phyloP scores from a whole-genome alignment of 225 moss, liverwort and hornwort species.

The Physcomitrium patens region DNA sequence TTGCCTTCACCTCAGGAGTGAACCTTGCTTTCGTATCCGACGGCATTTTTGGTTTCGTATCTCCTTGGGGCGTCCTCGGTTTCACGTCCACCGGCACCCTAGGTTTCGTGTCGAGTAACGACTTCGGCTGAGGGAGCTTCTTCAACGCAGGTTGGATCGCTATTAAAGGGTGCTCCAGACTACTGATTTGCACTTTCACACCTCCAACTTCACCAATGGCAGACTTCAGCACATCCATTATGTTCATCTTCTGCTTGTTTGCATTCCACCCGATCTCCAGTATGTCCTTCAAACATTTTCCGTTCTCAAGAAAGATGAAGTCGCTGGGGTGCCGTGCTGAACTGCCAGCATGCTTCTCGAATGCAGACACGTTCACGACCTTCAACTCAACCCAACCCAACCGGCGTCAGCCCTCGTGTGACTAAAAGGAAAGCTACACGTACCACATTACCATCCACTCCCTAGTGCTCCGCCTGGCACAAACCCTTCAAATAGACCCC shows the following conservation, averaged over 20 bases:
- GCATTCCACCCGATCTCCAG: slow-evolving; percentile 90
- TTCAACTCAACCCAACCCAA: slow-evolving; percentile 41
- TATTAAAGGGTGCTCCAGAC: slow-evolving; percentile 25
- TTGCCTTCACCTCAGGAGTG: slow-evolving; percentile 40
- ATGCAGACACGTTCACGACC: slow-evolving; percentile 96
- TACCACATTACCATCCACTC: neutral
- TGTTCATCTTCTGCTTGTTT: slow-evolving; percentile 59
- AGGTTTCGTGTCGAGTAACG: slow-evolving; percentile 41
- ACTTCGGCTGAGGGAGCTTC: slow-evolving; percentile 35
- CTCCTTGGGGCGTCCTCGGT: slow-evolving; percentile 22
- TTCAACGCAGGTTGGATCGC: slow-evolving; percentile 50
- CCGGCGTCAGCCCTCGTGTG: slow-evolving; percentile 20
- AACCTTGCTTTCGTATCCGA: slow-evolving; percentile 36
- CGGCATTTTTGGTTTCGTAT: slow-evolving; percentile 26
- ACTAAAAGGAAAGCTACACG: slow-evolving; percentile 1
- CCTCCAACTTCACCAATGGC: slow-evolving; percentile 72
- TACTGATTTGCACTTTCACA: slow-evolving; percentile 45
- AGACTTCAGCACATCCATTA: slow-evolving; percentile 62
- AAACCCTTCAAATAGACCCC: slow-evolving; percentile 10
- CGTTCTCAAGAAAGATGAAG: slow-evolving; percentile 90
- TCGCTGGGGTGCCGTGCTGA: slow-evolving; percentile 98
- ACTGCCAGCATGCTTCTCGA: slow-evolving; percentile 98
- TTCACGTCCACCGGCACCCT: slow-evolving; percentile 35
- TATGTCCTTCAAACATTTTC: slow-evolving; percentile 87
- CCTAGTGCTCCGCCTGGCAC: neutral